Evolutionary conservation across 768 basidiomycete genomes (phyloP).

Genomic region (Termitomyces sp.): DNA sequence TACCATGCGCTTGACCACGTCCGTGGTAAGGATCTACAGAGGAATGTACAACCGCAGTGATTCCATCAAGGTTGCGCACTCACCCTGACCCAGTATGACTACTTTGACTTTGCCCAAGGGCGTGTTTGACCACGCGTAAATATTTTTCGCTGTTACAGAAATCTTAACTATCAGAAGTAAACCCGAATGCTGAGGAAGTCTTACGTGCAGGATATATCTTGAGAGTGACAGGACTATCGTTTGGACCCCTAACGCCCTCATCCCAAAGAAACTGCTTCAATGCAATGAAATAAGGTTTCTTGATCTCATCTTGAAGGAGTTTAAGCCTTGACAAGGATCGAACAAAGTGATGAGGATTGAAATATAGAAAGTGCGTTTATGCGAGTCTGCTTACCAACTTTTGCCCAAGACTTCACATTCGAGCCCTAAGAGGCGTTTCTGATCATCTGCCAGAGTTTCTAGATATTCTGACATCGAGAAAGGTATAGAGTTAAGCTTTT

Average conservation of each 20-base stretch:
- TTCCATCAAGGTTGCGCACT: slow-evolving; percentile 8
- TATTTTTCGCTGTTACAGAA: slow-evolving; percentile 52
- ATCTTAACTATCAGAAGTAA: slow-evolving; percentile 1
- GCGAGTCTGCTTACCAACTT: slow-evolving; percentile 47
- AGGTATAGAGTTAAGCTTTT: slow-evolving; percentile 57
- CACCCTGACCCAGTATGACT: slow-evolving; percentile 78
- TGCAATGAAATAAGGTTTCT: slow-evolving; percentile 69
- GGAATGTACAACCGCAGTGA: neutral
- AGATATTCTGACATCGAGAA: slow-evolving; percentile 54
- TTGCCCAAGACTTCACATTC: slow-evolving; percentile 72
- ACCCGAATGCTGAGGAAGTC: slow-evolving; percentile 18
- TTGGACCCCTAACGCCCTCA: slow-evolving; percentile 51
- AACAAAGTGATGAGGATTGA: neutral
- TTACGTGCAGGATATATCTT: slow-evolving; percentile 79
- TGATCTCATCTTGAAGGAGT: slow-evolving; percentile 66
- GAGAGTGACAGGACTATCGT: slow-evolving; percentile 36
- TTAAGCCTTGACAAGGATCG: slow-evolving; percentile 49
- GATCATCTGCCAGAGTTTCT: slow-evolving; percentile 50
- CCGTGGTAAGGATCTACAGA: slow-evolving; percentile 73
- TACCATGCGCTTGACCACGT: slow-evolving; percentile 80
- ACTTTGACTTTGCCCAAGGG: slow-evolving; percentile 81
- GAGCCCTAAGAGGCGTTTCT: slow-evolving; percentile 51
- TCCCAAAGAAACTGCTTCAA: slow-evolving; percentile 67
- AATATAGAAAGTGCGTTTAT: neutral
- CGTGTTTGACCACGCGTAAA: slow-evolving; percentile 90